phyloP scores from a whole-genome alignment of 352 stramenopile species.

The Pythium insidiosum region DNA sequence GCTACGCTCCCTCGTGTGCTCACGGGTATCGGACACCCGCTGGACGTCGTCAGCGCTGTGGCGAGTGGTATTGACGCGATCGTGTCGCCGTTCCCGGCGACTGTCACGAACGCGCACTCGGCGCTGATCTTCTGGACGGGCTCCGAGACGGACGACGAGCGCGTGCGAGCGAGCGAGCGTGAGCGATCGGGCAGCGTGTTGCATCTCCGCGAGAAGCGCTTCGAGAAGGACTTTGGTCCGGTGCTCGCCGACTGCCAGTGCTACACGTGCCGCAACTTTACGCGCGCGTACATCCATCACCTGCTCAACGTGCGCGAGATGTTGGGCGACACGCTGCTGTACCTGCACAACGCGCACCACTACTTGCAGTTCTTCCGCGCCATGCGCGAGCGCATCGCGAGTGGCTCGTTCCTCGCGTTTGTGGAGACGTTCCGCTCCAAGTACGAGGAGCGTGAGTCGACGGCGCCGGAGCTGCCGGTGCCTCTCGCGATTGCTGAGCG shows the following conservation, averaged over 20 bases:
- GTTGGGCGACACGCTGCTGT: conserved; percentile 87
- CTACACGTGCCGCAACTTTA: conserved; percentile 69
- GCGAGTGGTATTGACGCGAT: conserved; percentile 55
- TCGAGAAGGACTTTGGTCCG: conserved; percentile 52
- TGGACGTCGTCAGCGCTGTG: conserved; percentile 48
- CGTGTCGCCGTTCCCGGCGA: conserved; percentile 53
- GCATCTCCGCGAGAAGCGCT: conserved; percentile 57
- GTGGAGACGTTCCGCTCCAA: conserved; percentile 25
- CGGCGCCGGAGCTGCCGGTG: conserved; percentile 32
- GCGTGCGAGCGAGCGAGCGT: conserved; percentile 19
- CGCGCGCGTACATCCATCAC: conserved; percentile 89
- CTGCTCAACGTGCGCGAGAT: conserved; percentile 90
- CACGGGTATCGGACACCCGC: conserved; percentile 54
- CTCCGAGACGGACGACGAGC: conserved; percentile 20
- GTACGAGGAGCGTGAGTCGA: conserved; percentile 38
- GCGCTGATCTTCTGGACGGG: conserved; percentile 61
- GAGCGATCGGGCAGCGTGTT: conserved; percentile 36
- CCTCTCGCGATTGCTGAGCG: conserved; percentile 46
- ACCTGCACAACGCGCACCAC: conserved; percentile 80
- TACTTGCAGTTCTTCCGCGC: conserved; percentile 66
- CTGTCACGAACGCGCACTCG: conserved; percentile 32
- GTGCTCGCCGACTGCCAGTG: conserved; percentile 58
- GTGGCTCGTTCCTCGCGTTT: conserved; percentile 34
- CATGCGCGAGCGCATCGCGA: conserved; percentile 40
- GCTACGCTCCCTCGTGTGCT: conserved; percentile 40